These are phyloP conservation scores for Colletotrichum australisinense DNA, from an alignment of 2,329 filamentous ascomycete species.

Conservation along the genomic window DNA sequence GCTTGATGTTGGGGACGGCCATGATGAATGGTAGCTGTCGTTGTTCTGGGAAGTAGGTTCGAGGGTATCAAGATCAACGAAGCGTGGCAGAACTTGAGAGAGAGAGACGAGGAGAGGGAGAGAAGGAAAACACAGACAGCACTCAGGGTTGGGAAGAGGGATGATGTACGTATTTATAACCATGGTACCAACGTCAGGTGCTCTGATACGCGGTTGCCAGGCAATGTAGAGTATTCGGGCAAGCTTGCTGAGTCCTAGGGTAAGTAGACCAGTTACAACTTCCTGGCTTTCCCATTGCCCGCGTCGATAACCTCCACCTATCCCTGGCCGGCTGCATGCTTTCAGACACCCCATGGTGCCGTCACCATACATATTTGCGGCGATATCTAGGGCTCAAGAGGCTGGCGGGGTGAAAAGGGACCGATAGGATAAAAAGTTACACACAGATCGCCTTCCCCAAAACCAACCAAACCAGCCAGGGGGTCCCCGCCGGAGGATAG, in stretches of 20 bases:
- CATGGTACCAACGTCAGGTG: not conserved
- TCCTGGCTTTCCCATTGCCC: not conserved
- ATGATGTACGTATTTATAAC: conserved; percentile 28
- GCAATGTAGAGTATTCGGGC: not conserved
- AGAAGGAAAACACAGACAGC: not conserved
- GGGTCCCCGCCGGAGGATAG: not conserved
- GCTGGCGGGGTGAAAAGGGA: conserved; percentile 23
- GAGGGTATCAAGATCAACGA: conserved; percentile 10
- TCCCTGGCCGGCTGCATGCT: not conserved
- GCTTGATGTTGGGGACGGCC: conserved; percentile 64
- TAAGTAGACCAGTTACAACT: not conserved
- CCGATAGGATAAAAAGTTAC: conserved; percentile 25
- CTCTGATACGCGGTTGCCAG: conserved; percentile 1
- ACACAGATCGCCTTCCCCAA: conserved; percentile 19
- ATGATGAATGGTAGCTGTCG: conserved; percentile 13
- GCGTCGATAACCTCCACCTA: not conserved
- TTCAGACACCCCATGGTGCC: conserved; percentile 26
- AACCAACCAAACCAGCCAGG: conserved; percentile 19
- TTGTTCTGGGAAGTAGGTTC: not conserved
- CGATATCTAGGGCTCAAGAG: not conserved
- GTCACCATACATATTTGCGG: conserved; percentile 28
- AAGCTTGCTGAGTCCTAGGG: not conserved
- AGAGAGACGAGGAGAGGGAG: not conserved
- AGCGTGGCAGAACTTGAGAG: conserved; percentile 10
- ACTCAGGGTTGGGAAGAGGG: not conserved